phyloP scores from a whole-genome alignment of 345 rosid genomes.

The Hibiscus mutabilis region DNA sequence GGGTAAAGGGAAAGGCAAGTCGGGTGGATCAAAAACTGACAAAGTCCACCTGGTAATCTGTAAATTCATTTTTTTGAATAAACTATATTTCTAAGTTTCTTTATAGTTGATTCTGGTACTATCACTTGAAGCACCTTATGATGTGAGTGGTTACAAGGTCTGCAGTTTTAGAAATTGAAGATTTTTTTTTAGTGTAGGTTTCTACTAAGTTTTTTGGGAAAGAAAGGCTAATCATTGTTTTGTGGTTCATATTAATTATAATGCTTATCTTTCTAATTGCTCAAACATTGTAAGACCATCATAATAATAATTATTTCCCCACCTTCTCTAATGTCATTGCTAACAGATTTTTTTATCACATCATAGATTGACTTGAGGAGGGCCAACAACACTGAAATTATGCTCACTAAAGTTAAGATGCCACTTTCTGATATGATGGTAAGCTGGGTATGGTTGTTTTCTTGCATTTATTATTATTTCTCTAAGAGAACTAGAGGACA shows the following conservation, averaged over 20 bases:
- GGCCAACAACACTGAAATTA: conserved; percentile 98
- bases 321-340: neutral
- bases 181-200: neutral
- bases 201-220: neutral
- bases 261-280: neutral
- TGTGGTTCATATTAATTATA: neutral
- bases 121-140: conserved; percentile 2
- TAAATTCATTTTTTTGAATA: conserved; percentile 1
- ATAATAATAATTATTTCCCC: neutral
- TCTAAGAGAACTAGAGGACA: neutral
- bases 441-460: conserved; percentile 26
- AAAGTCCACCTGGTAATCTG: conserved; percentile 75
- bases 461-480: neutral
- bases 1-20: conserved; percentile 57
- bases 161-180: neutral
- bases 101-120: neutral
- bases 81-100: neutral
- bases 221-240: neutral
- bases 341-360: conserved; percentile 4
- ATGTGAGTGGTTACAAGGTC: neutral
- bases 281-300: neutral
- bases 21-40: conserved; percentile 76
- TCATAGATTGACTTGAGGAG: conserved; percentile 88
- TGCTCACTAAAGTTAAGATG: conserved; percentile 99
- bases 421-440: conserved; percentile 99